Percentiles rank a stretch among this genome's conserved stretches.
These are phyloP conservation scores for Neonectria neomacrospora DNA, from an alignment of 2,329 filamentous ascomycete genomes.

Conservation along the genomic window DNA sequence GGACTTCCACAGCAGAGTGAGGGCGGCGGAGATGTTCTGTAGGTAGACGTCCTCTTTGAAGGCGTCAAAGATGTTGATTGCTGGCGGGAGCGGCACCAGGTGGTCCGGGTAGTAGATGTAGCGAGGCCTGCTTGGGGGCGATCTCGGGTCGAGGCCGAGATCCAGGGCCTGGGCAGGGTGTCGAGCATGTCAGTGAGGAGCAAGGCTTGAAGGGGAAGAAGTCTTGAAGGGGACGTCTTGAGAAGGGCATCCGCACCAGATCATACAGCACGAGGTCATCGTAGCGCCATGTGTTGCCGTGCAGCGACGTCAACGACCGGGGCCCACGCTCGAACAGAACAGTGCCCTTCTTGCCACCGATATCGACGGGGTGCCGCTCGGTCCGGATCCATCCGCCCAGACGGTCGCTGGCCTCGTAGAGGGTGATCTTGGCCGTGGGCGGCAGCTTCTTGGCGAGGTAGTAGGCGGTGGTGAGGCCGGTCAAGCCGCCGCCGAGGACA, in stretches of 20 bases:
- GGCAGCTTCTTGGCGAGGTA: conserved; percentile 78
- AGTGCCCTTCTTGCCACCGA: conserved; percentile 63
- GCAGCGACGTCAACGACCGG: conserved; percentile 73
- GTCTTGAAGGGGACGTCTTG: not conserved
- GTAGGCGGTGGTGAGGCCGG: conserved; percentile 81
- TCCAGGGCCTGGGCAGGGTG: conserved; percentile 48
- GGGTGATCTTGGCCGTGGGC: conserved; percentile 72
- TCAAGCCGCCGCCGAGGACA: conserved; percentile 84
- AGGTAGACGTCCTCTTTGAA: conserved; percentile 49
- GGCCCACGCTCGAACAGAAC: conserved; percentile 88
- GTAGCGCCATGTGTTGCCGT: conserved; percentile 54
- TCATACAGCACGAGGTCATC: conserved; percentile 76
- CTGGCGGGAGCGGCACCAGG: conserved; percentile 53
- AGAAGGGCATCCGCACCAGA: conserved; percentile 65
- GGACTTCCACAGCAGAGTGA: conserved; percentile 42
- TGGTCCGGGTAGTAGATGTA: conserved; percentile 92
- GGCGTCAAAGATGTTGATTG: conserved; percentile 40
- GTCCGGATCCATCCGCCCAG: conserved; percentile 89
- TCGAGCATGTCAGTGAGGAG: conserved; percentile 25
- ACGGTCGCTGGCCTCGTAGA: conserved; percentile 78
- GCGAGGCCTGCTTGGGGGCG: conserved; percentile 63
- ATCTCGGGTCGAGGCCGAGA: conserved; percentile 56
- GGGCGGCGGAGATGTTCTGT: conserved; percentile 43
- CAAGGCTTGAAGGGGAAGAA: not conserved
- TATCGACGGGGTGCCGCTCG: conserved; percentile 65